Conservation (phyloP, 305 asterid species). For the Solanum hybrid region DNA sequence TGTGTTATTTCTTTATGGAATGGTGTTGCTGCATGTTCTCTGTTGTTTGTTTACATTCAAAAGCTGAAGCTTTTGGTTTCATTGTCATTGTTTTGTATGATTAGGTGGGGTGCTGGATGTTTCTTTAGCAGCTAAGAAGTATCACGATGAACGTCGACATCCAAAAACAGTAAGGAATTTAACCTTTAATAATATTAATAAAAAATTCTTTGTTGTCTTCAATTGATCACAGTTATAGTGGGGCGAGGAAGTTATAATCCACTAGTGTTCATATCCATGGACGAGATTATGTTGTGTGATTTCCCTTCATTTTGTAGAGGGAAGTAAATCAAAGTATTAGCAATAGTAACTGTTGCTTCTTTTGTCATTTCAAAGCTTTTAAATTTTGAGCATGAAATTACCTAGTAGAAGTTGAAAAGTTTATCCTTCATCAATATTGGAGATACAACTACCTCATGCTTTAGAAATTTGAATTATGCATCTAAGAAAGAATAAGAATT, state of each 20-base stretch:
- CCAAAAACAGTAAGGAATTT: conserved; percentile 55
- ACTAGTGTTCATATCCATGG: not conserved
- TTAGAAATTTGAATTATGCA: not conserved
- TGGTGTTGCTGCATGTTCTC: conserved; percentile 1
- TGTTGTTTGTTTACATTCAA: conserved; percentile 3
- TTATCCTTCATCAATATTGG: not conserved
- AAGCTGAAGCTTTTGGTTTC: not conserved
- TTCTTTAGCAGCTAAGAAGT: conserved; percentile 52
- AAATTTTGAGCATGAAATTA: not conserved
- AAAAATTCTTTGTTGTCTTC: not conserved
- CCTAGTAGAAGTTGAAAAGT: not conserved
- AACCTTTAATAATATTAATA: not conserved
- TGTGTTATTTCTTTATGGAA: not conserved
- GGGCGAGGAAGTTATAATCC: not conserved
- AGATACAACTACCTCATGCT: not conserved
- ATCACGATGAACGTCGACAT: conserved; percentile 41
- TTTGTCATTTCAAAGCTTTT: not conserved
- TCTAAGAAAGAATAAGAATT: not conserved
- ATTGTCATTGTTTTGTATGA: not conserved
- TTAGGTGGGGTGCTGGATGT: conserved; percentile 77
- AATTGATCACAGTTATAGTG: not conserved
- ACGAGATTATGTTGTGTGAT: not conserved
- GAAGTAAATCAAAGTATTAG: not conserved
- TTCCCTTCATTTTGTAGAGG: not conserved
- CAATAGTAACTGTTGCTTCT: not conserved